Conservation (phyloP, 345 rosid genomes). For the Acer yangbiense region DNA sequence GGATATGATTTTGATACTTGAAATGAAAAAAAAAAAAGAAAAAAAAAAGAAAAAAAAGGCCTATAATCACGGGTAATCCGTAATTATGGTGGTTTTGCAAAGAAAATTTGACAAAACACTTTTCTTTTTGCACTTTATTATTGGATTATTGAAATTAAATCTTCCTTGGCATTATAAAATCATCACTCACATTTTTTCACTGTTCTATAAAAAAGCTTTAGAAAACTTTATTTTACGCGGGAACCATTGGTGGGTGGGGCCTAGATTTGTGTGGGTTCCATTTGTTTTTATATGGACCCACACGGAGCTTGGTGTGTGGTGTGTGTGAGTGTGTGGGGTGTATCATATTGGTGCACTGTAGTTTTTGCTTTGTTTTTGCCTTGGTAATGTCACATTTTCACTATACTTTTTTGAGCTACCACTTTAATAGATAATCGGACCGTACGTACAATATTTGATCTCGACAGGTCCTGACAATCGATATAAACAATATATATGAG, state of each 20-base stretch:
- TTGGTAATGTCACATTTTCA: neutral
- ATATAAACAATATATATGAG: too few species aligned
- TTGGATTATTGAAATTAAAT: neutral
- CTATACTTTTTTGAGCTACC: neutral
- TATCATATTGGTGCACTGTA: neutral
- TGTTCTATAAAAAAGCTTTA: too few species aligned
- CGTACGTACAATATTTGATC: too few species aligned
- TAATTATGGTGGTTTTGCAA: neutral
- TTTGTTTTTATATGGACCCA: neutral
- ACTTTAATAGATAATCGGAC: neutral
- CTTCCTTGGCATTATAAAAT: neutral
- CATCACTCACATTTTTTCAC: neutral
- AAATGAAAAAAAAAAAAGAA: too few species aligned
- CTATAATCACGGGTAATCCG: neutral
- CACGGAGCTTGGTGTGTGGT: neutral
- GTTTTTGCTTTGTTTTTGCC: neutral
- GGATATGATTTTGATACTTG: neutral
- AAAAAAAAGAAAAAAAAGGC: neutral
- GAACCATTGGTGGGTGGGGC: conserved; percentile 12
- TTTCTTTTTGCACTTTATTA: neutral
- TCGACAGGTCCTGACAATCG: too few species aligned
- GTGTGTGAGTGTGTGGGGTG: neutral
- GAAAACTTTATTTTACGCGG: conserved; percentile 26
- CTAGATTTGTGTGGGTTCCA: neutral
- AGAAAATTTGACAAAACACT: neutral